Evolutionary conservation across 352 stramenopile species (phyloP), one percentile per base, ranked within the genome.

Genomic region (Pythium phragmitis): DNA sequence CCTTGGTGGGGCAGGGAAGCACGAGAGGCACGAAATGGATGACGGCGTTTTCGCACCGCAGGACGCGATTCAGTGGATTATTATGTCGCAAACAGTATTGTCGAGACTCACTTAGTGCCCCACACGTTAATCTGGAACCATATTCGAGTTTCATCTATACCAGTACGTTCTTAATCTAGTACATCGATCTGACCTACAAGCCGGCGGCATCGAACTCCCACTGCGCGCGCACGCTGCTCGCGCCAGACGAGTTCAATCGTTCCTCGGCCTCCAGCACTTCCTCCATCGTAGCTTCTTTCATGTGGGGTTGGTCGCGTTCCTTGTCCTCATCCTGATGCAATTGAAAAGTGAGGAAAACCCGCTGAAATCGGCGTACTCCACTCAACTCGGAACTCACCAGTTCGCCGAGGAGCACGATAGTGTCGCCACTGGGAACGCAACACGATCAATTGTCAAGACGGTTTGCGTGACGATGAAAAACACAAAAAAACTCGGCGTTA

Each of bases 321-420:
- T 95, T 95, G 39, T 87, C 80, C 42, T 77, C 78, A 58, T 95
- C 82, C 87, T 95, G 51, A 3, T 9, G 34, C 13, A 17, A 62
- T 48, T 3, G 3, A 34, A 16, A n/a, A 4, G 41, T 26, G 34
- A 51, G 26, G 49, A 52, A 37, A 49, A 36, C 50, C 46, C 39
- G 14, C 36, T 26, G 2, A 45, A 6, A 26, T 33, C 26, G 21
- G 26, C 55, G 9, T 21, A 33, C 30, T 53, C 13, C 9, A 33
- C 17, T 14, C 52, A 16, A 39, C 34, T 39, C 34, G 1, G 2
- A 39, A 60, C 79, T 37, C 69, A 95, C 87, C 69, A 95, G 57
- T 59, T 95, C 84, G 43, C 87, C 87, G 7, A 95, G 80, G 23
- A 95, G 80, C 55, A 95, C 87, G 62, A 95, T 92, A 58, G 92